Evolutionary conservation across 192 early-diverging fungal species (phyloP).

Genomic region (Coemansia sp.): DNA sequence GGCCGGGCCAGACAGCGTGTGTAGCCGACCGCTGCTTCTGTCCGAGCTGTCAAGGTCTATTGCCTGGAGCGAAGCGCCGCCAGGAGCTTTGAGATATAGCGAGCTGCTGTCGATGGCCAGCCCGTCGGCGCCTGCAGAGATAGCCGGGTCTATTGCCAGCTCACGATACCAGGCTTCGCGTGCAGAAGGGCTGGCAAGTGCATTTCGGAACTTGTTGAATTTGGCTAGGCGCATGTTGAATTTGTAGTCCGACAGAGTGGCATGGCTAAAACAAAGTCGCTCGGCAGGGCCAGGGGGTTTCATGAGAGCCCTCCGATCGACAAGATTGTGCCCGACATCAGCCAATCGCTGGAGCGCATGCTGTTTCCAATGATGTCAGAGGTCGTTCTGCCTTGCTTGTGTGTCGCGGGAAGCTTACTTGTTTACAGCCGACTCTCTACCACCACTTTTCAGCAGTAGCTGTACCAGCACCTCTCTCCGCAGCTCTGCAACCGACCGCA

Average conservation of each 20-base stretch:
- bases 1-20: neutral
- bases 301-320: conserved; percentile 1
- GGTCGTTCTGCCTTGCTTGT: too few relatives aligned
- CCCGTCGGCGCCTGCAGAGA: conserved; percentile 27
- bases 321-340: neutral
- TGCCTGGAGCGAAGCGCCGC: conserved; percentile 34
- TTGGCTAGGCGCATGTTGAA: conserved; percentile 26
- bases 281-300: neutral
- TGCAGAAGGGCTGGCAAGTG: conserved; percentile 22
- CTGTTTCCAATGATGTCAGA: conserved; percentile 2
- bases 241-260: neutral
- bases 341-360: conserved; percentile 11
- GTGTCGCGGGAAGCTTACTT: too few relatives aligned
- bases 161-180: conserved; percentile 48
- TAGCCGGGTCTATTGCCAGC: conserved; percentile 22
- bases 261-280: neutral
- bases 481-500: neutral
- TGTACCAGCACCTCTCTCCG: neutral
- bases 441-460: neutral
- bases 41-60: conserved; percentile 18
- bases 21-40: conserved; percentile 14
- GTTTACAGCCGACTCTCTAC: neutral
- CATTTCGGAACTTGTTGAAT: conserved; percentile 48
- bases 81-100: conserved; percentile 29
- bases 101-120: conserved; percentile 26